Conservation (phyloP, 208 protist genomes). For the Vickermania ingenoplastis region DNA sequence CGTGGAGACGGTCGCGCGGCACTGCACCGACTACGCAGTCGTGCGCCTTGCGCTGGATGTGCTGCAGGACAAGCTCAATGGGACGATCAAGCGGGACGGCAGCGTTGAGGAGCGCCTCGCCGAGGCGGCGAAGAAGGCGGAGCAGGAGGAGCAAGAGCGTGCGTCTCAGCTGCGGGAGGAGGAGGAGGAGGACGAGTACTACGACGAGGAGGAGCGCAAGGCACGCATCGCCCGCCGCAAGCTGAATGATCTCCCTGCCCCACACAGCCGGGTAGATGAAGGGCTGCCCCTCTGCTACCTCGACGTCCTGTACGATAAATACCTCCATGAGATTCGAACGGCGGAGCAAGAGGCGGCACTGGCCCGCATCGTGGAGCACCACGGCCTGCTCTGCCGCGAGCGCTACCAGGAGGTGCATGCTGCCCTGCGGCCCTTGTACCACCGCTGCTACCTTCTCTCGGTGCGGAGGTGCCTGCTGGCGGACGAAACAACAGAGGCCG, state of each 20-base stretch:
- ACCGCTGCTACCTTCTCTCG: conserved; percentile 63
- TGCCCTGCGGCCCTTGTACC: conserved; percentile 39
- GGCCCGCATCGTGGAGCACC: conserved; percentile 14
- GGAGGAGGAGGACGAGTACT: background rate
- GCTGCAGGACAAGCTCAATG: conserved; percentile 53
- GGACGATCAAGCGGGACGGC: conserved; percentile 10
- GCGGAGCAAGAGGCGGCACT: conserved; percentile 30
- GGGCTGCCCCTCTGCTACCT: conserved; percentile 9
- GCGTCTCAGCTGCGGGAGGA: background rate
- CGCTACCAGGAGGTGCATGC: conserved; percentile 27
- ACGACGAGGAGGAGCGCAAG: background rate
- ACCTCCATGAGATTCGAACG: conserved; percentile 41
- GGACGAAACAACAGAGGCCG: background rate
- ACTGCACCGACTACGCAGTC: conserved; percentile 26
- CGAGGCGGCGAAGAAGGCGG: conserved; percentile 4
- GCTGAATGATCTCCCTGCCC: background rate
- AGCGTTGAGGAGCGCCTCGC: conserved; percentile 5
- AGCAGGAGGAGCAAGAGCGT: background rate
- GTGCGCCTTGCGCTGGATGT: conserved; percentile 47
- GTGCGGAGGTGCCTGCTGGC: conserved; percentile 31
- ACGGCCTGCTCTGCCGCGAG: conserved; percentile 37
- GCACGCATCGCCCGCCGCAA: background rate
- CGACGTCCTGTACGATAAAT: conserved; percentile 1
- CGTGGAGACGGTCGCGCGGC: conserved; percentile 36
- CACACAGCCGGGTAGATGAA: conserved; percentile 10